Conservation (phyloP, 306 rosid species). For the Nissolia schottii region DNA sequence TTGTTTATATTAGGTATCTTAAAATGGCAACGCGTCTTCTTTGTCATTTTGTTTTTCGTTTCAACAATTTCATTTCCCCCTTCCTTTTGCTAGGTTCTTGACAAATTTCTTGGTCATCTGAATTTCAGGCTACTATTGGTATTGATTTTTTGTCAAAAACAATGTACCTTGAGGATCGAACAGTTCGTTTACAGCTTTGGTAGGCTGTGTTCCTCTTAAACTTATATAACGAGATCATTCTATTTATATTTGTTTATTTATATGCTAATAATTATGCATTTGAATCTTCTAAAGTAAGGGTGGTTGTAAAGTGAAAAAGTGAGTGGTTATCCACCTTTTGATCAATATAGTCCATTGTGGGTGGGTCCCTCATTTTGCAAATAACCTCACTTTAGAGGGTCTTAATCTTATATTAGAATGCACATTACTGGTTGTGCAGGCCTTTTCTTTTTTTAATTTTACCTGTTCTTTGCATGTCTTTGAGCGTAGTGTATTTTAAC, state of each 20-base stretch:
- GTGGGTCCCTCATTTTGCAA: too few relatives aligned
- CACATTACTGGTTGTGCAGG: neutral
- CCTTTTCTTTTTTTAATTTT: neutral
- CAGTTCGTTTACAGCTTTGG: constrained; percentile 88
- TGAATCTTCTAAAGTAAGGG: too few relatives aligned
- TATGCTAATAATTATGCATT: neutral
- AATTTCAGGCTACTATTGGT: constrained; percentile 73
- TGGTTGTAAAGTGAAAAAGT: too few relatives aligned
- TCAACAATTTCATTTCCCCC: neutral
- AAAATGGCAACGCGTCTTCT: neutral
- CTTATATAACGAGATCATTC: neutral
- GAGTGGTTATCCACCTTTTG: too few relatives aligned
- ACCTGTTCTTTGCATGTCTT: neutral
- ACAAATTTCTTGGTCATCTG: constrained; percentile 1
- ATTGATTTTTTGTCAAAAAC: constrained; percentile 81
- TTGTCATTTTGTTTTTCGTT: neutral
- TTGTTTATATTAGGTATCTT: neutral
- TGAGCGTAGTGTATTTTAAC: neutral
- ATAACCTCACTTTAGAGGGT: too few relatives aligned
- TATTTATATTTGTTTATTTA: neutral
- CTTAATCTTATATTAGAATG: neutral
- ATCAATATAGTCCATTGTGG: too few relatives aligned
- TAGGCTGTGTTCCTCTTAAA: constrained; percentile 24
- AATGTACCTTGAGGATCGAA: constrained; percentile 85
- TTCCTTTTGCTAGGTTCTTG: constrained; percentile 1